These are phyloP conservation scores for Circinella minor DNA, from an alignment of 371 early-diverging fungal genomes.

Conservation along the genomic window DNA sequence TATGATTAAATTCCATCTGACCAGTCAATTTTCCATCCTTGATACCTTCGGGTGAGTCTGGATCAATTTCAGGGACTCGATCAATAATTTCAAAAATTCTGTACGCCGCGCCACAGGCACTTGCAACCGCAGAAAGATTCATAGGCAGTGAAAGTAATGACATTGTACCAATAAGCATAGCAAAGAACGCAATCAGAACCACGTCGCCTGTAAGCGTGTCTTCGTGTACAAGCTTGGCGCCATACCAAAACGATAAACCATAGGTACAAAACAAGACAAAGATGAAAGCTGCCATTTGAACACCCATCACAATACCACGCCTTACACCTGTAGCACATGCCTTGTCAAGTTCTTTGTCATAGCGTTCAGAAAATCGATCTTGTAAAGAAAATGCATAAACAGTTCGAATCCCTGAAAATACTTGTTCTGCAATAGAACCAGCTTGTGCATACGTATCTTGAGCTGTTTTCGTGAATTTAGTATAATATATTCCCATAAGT, in stretches of 20 bases:
- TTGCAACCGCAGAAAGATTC: constrained; percentile 61
- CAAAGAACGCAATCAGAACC: constrained; percentile 72
- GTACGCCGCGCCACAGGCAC: constrained; percentile 70
- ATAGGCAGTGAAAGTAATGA: constrained; percentile 56
- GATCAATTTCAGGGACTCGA: constrained; percentile 71
- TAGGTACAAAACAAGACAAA: constrained; percentile 62
- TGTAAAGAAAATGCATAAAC: constrained; percentile 78
- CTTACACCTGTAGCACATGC: constrained; percentile 54
- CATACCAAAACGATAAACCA: constrained; percentile 74
- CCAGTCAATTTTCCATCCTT: constrained; percentile 57
- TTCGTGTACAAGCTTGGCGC: constrained; percentile 47
- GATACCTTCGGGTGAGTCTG: constrained; percentile 55
- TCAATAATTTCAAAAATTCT: constrained; percentile 81
- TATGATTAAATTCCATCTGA: constrained; percentile 71
- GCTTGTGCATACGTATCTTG: constrained; percentile 61
- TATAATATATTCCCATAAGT: constrained; percentile 65
- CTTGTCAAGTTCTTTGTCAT: constrained; percentile 61
- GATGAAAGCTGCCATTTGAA: constrained; percentile 55
- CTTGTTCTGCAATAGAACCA: constrained; percentile 80
- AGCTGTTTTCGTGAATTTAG: constrained; percentile 40
- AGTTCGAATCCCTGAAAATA: constrained; percentile 75
- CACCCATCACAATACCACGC: constrained; percentile 42
- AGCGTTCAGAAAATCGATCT: constrained; percentile 58
- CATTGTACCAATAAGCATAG: constrained; percentile 68
- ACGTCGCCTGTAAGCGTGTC: neutral